These are phyloP conservation scores for Conticribra weissflogii DNA, from an alignment of 108 stramenopile genomes.

Conservation along the genomic window DNA sequence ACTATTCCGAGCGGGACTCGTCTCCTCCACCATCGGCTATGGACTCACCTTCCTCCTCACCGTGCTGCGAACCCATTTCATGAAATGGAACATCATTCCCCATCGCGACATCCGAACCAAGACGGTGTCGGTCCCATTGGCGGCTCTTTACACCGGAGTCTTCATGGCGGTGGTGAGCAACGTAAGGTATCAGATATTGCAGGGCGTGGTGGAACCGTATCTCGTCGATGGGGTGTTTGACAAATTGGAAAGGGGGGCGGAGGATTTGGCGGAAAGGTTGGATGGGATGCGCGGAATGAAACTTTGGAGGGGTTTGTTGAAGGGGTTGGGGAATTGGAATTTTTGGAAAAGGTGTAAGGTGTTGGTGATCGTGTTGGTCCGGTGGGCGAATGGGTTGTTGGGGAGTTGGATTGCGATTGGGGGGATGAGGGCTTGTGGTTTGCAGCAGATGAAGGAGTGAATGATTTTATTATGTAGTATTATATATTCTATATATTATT, in stretches of 20 bases:
- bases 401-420: constrained; percentile 78
- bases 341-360: constrained; percentile 19
- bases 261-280: not conserved
- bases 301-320: constrained; percentile 1
- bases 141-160: constrained; percentile 70
- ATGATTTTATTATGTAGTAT: no score
- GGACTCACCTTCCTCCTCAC: constrained; percentile 60
- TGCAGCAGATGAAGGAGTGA: constrained; percentile 62
- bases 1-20: constrained; percentile 71
- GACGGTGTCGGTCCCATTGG: constrained; percentile 63
- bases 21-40: constrained; percentile 76
- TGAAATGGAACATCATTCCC: constrained; percentile 50
- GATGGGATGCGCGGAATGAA: not conserved
- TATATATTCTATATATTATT: no score
- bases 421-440: constrained; percentile 68
- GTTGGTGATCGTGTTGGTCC: constrained; percentile 47
- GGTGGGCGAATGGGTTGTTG: constrained; percentile 73
- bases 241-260: constrained; percentile 16
- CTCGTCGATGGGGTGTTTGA: constrained; percentile 58
- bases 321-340: constrained; percentile 1
- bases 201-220: constrained; percentile 74
- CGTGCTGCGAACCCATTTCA: constrained; percentile 43
- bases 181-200: constrained; percentile 81
- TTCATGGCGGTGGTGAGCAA: constrained; percentile 82
- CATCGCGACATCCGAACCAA: constrained; percentile 20